Conservation (phyloP, 2,329 filamentous ascomycete genomes). For the Beauveria sp. region DNA sequence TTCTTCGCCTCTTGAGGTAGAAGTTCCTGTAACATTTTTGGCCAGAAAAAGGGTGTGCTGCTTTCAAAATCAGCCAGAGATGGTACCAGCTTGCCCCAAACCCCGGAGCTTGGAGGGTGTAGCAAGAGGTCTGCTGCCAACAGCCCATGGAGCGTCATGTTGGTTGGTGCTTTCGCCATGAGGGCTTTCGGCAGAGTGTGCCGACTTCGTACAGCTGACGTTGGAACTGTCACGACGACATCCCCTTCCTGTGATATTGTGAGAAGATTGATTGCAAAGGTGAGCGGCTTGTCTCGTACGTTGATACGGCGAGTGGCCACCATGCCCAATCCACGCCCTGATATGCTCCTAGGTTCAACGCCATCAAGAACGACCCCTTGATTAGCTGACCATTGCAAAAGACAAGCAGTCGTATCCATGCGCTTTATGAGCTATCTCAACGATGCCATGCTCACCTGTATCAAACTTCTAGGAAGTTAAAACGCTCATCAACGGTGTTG, state of each 20-base stretch:
- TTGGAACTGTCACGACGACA: slow-evolving; percentile 57
- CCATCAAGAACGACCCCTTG: neutral
- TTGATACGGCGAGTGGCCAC: neutral
- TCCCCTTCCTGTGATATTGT: slow-evolving; percentile 34
- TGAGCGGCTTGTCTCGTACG: neutral
- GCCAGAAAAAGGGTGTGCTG: slow-evolving; percentile 36
- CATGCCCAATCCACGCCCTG: neutral
- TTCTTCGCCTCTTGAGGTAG: slow-evolving; percentile 36
- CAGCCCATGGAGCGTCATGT: slow-evolving; percentile 60
- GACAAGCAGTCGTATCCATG: neutral
- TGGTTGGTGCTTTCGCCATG: slow-evolving; percentile 40
- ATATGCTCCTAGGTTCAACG: neutral
- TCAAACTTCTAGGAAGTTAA: too few species aligned
- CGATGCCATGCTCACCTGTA: neutral
- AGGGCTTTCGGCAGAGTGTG: slow-evolving; percentile 51
- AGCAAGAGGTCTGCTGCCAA: slow-evolving; percentile 59
- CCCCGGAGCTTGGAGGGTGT: neutral
- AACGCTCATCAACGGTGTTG: neutral
- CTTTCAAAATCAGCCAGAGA: neutral
- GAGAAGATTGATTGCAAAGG: neutral
- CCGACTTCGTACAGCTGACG: slow-evolving; percentile 55
- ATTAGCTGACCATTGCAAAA: neutral
- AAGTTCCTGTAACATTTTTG: slow-evolving; percentile 33
- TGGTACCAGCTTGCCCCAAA: slow-evolving; percentile 3
- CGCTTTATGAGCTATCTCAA: neutral